These are phyloP conservation scores for Diaporthe citri DNA, from an alignment of 2,329 filamentous ascomycete species.

Conservation along the genomic window DNA sequence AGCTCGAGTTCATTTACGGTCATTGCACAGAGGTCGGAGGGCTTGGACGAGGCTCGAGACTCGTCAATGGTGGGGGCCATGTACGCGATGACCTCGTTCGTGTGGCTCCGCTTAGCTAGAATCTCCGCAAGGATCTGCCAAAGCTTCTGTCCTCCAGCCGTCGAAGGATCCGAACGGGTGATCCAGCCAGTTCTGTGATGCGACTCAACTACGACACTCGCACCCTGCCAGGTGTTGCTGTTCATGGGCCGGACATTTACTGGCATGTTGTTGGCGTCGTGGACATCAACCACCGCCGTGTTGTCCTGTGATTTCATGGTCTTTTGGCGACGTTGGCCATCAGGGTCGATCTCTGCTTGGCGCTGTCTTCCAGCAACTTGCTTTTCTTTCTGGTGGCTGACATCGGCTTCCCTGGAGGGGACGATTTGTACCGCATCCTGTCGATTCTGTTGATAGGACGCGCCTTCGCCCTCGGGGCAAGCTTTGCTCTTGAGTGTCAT, in stretches of 20 bases:
- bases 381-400: neutral
- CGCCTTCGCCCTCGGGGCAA: neutral
- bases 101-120: too few species aligned
- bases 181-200: too few species aligned
- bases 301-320: neutral
- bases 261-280: neutral
- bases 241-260: neutral
- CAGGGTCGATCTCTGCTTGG: neutral
- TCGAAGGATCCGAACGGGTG: too few species aligned
- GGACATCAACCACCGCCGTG: neutral
- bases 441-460: neutral
- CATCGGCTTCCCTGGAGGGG: neutral
- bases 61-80: too few species aligned
- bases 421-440: neutral
- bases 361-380: neutral
- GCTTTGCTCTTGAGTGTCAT: neutral
- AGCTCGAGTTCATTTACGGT: too few species aligned
- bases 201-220: too few species aligned
- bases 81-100: too few species aligned
- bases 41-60: too few species aligned
- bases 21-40: too few species aligned
- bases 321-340: neutral
- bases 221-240: too few species aligned
- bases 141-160: too few species aligned
- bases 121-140: too few species aligned